Percentiles rank a stretch among this genome's conserved stretches.
Conservation (phyloP, 2,329 filamentous ascomycete species). For the Beauveria pseudobassiana region DNA sequence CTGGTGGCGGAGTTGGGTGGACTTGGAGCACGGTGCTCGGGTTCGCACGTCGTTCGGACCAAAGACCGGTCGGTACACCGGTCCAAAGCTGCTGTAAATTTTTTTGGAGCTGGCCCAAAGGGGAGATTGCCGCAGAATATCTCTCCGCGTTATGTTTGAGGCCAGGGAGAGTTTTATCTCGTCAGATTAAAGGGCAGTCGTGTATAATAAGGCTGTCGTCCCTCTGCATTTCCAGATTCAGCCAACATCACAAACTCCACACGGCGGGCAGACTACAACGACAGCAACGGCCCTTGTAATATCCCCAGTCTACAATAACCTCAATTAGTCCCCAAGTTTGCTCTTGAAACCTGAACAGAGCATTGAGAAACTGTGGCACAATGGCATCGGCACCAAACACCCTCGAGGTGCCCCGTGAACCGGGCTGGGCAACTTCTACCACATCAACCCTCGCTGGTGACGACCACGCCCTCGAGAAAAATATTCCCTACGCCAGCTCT, state of each 20-base stretch:
- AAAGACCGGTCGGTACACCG: background rate
- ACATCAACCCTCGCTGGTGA: slow-evolving; percentile 6
- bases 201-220: no score
- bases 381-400: slow-evolving; percentile 5
- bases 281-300: no score
- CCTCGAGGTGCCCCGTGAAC: slow-evolving; percentile 6
- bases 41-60: background rate
- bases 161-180: background rate
- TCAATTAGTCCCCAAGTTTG: no score
- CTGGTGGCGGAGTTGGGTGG: slow-evolving; percentile 5
- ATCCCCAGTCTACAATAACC: no score
- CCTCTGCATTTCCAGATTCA: no score
- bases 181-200: background rate
- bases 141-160: background rate
- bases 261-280: no score
- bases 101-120: background rate
- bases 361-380: background rate
- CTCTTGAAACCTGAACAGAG: no score
- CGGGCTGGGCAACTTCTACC: slow-evolving; percentile 4
- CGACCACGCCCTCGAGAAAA: slow-evolving; percentile 1
- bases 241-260: no score
- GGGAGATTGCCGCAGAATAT: background rate
- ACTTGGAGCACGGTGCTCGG: slow-evolving; percentile 3
- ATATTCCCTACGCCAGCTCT: background rate
- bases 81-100: background rate